Conservation (phyloP, 2,329 filamentous ascomycete species). For the Zymoseptoria tritici region DNA sequence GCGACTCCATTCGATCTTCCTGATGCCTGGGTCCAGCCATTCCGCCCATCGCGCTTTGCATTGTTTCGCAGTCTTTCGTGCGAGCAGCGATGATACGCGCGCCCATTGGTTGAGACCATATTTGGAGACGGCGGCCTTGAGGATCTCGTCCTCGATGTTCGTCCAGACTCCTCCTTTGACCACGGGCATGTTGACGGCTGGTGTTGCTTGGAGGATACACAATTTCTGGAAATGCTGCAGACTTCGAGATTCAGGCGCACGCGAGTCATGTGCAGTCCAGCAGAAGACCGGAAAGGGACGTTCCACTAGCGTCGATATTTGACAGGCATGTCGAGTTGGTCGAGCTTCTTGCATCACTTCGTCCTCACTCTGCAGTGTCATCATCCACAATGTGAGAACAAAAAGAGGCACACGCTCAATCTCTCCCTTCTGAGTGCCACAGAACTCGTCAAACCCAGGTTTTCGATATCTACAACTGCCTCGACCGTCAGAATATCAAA, state of each 20-base stretch:
- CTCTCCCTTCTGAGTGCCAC: neutral
- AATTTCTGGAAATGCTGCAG: constrained; percentile 1
- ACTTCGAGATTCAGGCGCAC: neutral
- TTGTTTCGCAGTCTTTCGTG: constrained; percentile 96
- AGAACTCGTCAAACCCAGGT: neutral
- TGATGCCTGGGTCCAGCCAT: constrained; percentile 96
- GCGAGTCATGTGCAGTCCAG: constrained; percentile 4
- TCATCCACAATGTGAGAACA: neutral
- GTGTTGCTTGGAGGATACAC: neutral
- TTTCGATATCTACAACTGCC: neutral
- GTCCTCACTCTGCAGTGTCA: too few species aligned
- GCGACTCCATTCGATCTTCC: constrained; percentile 98
- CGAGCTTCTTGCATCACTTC: neutral
- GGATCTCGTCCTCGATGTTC: constrained; percentile 82
- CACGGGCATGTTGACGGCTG: constrained; percentile 49
- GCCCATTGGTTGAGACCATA: constrained; percentile 98
- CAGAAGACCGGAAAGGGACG: neutral
- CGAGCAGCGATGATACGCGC: constrained; percentile 91
- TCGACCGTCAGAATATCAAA: neutral
- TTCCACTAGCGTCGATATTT: neutral
- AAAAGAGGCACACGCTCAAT: neutral
- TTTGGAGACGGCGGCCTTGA: constrained; percentile 91
- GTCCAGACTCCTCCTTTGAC: constrained; percentile 63
- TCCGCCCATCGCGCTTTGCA: constrained; percentile 98
- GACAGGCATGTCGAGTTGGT: neutral